phyloP scores from a whole-genome alignment of 2,329 filamentous ascomycete genomes.

The Claviceps monticola region DNA sequence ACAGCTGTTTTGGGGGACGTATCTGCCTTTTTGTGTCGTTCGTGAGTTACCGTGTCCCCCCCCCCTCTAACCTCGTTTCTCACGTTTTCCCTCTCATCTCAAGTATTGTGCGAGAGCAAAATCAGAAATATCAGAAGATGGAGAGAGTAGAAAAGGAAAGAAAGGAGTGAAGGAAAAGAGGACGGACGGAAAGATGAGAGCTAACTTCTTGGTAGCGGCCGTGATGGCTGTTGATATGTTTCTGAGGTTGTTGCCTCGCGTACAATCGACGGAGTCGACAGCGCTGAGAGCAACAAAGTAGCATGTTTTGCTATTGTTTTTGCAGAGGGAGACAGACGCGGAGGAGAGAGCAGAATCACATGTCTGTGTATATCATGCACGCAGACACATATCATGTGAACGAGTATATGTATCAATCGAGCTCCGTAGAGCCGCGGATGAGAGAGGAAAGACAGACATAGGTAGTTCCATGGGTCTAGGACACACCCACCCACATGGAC shows the following conservation, averaged over 20 bases:
- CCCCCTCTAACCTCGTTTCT: background rate
- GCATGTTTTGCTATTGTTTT: no score
- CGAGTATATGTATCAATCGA: no score
- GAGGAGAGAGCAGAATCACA: no score
- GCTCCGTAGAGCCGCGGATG: no score
- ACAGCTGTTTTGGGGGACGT: slow-evolving; percentile 32
- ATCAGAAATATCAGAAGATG: no score
- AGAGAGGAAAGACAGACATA: no score
- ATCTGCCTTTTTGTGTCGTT: slow-evolving; percentile 36
- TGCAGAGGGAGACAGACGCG: no score
- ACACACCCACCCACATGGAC: no score
- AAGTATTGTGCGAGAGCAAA: background rate
- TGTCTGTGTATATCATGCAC: no score
- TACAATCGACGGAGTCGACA: slow-evolving; percentile 10
- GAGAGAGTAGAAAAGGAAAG: background rate
- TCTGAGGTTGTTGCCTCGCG: slow-evolving; percentile 30
- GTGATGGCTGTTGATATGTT: slow-evolving; percentile 43
- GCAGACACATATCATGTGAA: no score
- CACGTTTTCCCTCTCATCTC: background rate
- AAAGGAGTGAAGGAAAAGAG: background rate
- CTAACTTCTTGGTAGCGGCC: slow-evolving; percentile 22
- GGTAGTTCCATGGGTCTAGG: no score
- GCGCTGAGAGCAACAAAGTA: background rate
- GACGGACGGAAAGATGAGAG: background rate
- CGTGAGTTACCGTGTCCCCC: slow-evolving; percentile 27